Evolutionary conservation across 345 rosid species (phyloP).

Genomic region (Turnera subulata): DNA sequence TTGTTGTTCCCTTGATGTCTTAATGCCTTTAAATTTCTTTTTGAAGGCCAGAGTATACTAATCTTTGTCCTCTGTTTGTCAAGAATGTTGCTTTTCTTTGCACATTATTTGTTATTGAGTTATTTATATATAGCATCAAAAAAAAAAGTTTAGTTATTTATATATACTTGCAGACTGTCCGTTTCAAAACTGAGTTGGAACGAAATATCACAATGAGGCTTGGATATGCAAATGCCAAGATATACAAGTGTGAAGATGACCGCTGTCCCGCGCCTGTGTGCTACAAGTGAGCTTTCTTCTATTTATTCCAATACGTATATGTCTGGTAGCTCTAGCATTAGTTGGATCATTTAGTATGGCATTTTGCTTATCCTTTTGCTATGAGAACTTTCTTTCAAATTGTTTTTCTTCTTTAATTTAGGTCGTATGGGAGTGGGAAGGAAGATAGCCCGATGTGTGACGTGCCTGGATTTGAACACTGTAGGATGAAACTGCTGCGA

Average conservation of each 20-base stretch:
- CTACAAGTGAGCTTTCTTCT: slow-evolving; percentile 57
- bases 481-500: slow-evolving; percentile 81
- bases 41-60: too few relatives aligned
- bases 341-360: too few relatives aligned
- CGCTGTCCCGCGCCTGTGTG: slow-evolving; percentile 90
- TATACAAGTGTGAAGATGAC: slow-evolving; percentile 95
- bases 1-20: not conserved
- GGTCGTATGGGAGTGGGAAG: slow-evolving; percentile 97
- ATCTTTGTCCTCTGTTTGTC: too few relatives aligned
- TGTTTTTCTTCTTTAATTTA: too few relatives aligned
- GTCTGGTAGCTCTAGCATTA: too few relatives aligned
- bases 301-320: not conserved
- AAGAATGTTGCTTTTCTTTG: not conserved
- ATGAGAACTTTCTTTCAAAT: slow-evolving; percentile 8
- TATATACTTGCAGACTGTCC: slow-evolving; percentile 63
- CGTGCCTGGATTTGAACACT: slow-evolving; percentile 80
- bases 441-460: slow-evolving; percentile 87
- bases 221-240: slow-evolving; percentile 99
- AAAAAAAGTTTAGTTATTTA: not conserved
- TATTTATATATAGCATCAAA: not conserved
- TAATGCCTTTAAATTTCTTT: too few relatives aligned
- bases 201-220: slow-evolving; percentile 97
- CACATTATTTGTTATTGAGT: not conserved
- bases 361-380: slow-evolving; percentile 13
- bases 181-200: slow-evolving; percentile 92